phyloP scores from a whole-genome alignment of 2,329 filamentous ascomycete genomes.

The Cytospora piceae region DNA sequence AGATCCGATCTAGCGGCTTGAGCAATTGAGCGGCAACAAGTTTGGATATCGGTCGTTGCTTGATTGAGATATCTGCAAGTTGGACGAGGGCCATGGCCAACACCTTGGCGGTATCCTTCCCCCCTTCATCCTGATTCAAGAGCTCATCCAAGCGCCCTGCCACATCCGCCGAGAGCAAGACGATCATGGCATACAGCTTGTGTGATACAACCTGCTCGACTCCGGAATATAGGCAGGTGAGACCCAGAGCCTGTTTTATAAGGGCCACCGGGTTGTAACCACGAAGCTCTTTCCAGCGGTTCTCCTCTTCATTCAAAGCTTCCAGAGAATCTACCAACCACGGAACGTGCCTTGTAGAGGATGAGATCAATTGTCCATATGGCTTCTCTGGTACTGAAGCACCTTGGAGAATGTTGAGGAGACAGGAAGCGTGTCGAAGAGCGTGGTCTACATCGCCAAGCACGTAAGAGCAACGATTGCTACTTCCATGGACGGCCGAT shows the following conservation, averaged over 20 bases:
- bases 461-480: conserved; percentile 45
- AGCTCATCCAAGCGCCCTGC: conserved; percentile 29
- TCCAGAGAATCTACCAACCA: conserved; percentile 57
- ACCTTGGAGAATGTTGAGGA: conserved; percentile 50
- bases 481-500: conserved; percentile 32
- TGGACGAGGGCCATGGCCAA: conserved; percentile 35
- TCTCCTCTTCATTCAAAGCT: conserved; percentile 46
- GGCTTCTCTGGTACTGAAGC: conserved; percentile 43
- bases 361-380: conserved; percentile 39
- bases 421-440: conserved; percentile 49
- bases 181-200: conserved; percentile 37
- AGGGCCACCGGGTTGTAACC: conserved; percentile 41
- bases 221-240: conserved; percentile 17
- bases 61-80: conserved; percentile 33
- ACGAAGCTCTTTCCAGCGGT: conserved; percentile 41
- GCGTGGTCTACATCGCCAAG: conserved; percentile 48
- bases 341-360: conserved; percentile 46
- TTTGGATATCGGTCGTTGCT: conserved; percentile 35
- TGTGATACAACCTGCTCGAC: conserved; percentile 31
- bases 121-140: conserved; percentile 31
- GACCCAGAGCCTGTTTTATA: conserved; percentile 43
- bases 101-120: conserved; percentile 24
- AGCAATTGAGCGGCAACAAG: conserved; percentile 36
- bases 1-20: conserved; percentile 21
- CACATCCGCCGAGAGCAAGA: conserved; percentile 34